Evolutionary conservation across 306 rosid species (phyloP), one percentile per base, ranked within the genome.

Genomic region (Purshia tridentata): DNA sequence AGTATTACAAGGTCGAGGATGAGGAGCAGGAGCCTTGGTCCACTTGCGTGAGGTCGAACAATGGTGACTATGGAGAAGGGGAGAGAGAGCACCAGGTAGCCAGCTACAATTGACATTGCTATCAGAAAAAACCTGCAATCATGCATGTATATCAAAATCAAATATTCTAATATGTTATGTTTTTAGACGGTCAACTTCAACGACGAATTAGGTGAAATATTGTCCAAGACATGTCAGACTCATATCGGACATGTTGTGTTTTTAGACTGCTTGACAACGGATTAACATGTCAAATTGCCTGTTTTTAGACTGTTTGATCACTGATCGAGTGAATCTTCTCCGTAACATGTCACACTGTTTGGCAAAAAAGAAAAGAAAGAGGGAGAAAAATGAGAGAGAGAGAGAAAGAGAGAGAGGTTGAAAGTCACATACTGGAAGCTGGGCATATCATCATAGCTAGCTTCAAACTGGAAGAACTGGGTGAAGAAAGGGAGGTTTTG

Each of bases 391-490:
- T 58, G 44, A 6, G 64, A 58, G 12, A 13, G 64, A 39, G 20
- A 8, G 42, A 55, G n/a, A n/a, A n/a, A n/a, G n/a, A 22, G 23
- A 73, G 20, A 8, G 42, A 55, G 65, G 51, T 54, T 16, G 54
- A 68, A 44, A n/a, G 12, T 40, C 10, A 81, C 87, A 13, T 89
- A 91, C 98, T 89, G 84, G 15, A 93, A 89, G 54, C 92, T 70
- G 4, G 96, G 80, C 69, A 93, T 83, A 69, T 86, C 88, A 23
- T 89, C 91, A 13, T 93, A 91, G 73, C 92, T 86, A 53, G 98
- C 98, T 82, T 91, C 88, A 62, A 93, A 93, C 47, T 88, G 96
- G 83, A 91, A 89, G 88, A 91, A 93, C 84, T 91, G 97, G 66
- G 97, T 91, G 86, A 89, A 88, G 86, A 91, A 91, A 77, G 98